Evolutionary conservation across 2,329 filamentous ascomycete species (phyloP).

Genomic region (Phymatotrichopsis omnivora): DNA sequence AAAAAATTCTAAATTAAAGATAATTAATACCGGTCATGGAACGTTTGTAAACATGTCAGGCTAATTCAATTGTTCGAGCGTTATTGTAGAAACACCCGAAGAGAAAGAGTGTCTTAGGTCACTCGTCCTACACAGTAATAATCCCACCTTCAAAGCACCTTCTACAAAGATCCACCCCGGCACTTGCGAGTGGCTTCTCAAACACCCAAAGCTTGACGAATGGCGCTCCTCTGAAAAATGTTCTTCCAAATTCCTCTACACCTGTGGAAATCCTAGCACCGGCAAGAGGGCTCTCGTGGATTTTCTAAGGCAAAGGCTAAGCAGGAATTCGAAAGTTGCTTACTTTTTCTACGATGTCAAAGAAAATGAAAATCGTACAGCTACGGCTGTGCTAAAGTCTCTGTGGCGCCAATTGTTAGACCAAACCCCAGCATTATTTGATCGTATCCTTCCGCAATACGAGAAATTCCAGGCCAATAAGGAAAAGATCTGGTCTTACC

Average conservation of each 20-base stretch:
- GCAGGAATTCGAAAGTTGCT: neutral
- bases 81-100: neutral
- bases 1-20: too few species aligned
- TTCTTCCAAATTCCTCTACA: neutral
- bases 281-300: conserved; percentile 7
- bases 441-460: conserved; percentile 3
- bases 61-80: too few species aligned
- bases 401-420: conserved; percentile 8
- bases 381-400: conserved; percentile 1
- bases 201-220: neutral
- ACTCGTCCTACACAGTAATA: conserved; percentile 1
- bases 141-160: neutral
- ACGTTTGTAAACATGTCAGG: too few species aligned
- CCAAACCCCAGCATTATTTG: neutral
- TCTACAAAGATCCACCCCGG: neutral
- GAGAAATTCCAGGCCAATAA: neutral
- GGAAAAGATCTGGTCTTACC: neutral
- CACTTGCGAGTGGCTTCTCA: conserved; percentile 9
- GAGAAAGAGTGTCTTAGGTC: conserved; percentile 2
- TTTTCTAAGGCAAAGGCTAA: neutral
- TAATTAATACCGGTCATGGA: too few species aligned
- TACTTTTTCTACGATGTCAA: conserved; percentile 10
- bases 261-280: conserved; percentile 3
- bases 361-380: conserved; percentile 1
- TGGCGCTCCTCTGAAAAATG: neutral